Conservation (phyloP, 164 flowering plant species). For the Warburgia ugandensis region DNA sequence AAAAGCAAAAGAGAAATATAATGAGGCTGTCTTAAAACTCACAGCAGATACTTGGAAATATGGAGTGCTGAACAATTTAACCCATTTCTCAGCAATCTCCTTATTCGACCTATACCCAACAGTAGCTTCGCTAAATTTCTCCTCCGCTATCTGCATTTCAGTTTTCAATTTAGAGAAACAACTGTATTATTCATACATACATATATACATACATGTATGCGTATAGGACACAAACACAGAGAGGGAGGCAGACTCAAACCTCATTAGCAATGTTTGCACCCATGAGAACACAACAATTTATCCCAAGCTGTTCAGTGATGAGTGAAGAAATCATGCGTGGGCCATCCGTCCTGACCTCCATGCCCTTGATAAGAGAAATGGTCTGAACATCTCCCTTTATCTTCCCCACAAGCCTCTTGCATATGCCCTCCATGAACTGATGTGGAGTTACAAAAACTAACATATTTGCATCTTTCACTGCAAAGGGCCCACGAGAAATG, state of each 20-base stretch:
- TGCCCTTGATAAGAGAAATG: slow-evolving; percentile 85
- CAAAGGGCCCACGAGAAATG: slow-evolving; percentile 5
- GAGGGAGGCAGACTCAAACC: slow-evolving; percentile 26
- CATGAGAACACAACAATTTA: slow-evolving; percentile 92
- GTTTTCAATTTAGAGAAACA: background rate
- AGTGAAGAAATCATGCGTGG: slow-evolving; percentile 86
- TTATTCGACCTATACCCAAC: slow-evolving; percentile 67
- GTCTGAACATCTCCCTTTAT: slow-evolving; percentile 53
- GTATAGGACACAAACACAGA: background rate
- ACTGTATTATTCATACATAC: background rate
- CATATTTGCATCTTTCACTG: slow-evolving; percentile 87
- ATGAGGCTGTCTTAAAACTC: slow-evolving; percentile 22
- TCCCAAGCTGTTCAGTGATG: slow-evolving; percentile 56
- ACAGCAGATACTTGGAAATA: slow-evolving; percentile 82
- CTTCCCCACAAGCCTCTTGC: slow-evolving; percentile 73
- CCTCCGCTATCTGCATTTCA: slow-evolving; percentile 69
- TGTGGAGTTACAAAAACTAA: slow-evolving; percentile 94
- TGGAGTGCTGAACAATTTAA: slow-evolving; percentile 65
- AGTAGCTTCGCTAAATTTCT: slow-evolving; percentile 94
- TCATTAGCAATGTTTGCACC: slow-evolving; percentile 97
- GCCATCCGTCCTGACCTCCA: slow-evolving; percentile 94
- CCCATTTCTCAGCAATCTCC: slow-evolving; percentile 81
- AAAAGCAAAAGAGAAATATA: background rate
- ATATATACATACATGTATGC: background rate
- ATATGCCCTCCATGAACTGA: slow-evolving; percentile 89